These are phyloP conservation scores for Hypoxylon lienhwacheense DNA, from an alignment of 495 filamentous ascomycete genomes.

Conservation along the genomic window DNA sequence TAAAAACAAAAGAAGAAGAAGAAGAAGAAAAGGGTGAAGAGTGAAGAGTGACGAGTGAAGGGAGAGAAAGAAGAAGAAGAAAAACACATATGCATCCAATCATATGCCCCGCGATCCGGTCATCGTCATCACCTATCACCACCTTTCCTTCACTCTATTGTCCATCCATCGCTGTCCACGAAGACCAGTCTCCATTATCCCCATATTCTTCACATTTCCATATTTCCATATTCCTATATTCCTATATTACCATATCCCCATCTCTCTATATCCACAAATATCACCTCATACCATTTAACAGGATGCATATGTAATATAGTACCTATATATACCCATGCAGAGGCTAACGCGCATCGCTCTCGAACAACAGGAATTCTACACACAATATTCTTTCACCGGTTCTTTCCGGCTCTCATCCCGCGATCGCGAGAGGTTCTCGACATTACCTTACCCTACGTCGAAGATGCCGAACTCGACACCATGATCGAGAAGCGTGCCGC, in stretches of 20 bases:
- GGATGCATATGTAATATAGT: no score
- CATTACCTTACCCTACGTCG: constrained; percentile 84
- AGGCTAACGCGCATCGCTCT: constrained; percentile 7
- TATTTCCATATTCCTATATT: constrained; percentile 5
- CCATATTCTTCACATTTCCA: constrained; percentile 5
- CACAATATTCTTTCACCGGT: constrained; percentile 98
- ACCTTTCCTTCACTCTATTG: background rate
- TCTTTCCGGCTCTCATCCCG: constrained; percentile 86
- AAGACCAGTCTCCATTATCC: constrained; percentile 13
- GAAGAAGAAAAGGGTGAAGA: no score
- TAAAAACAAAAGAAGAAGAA: constrained; percentile 42
- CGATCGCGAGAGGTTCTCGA: constrained; percentile 87
- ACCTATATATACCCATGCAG: background rate
- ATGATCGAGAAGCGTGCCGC: constrained; percentile 86
- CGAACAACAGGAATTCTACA: constrained; percentile 76
- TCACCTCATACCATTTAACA: no score
- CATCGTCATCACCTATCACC: constrained; percentile 16
- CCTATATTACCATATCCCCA: no score
- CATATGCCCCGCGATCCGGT: constrained; percentile 28
- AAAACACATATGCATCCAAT: constrained; percentile 1
- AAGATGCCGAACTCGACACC: constrained; percentile 87
- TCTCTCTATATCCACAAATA: no score
- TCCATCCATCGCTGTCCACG: constrained; percentile 21
- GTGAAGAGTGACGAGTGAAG: no score
- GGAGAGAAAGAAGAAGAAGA: background rate